Evolutionary conservation across 2,329 filamentous ascomycete genomes (phyloP).

Genomic region (Pezicula carpinea): DNA sequence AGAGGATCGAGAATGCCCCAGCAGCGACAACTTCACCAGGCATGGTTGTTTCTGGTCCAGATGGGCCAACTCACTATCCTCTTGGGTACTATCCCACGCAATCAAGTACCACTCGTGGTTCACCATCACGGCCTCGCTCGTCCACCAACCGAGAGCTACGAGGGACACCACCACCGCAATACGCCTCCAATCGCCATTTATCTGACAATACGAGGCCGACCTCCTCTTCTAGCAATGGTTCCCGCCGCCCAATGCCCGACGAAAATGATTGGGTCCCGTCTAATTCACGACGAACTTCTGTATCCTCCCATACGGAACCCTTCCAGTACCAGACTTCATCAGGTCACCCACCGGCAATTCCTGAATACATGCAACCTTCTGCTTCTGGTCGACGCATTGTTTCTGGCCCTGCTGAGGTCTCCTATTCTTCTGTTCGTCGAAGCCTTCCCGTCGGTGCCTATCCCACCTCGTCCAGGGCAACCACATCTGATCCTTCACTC

Average conservation of each 20-base stretch:
- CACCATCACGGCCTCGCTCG: constrained; percentile 29
- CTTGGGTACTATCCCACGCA: constrained; percentile 35
- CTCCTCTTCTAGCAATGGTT: constrained; percentile 34
- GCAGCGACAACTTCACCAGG: constrained; percentile 32
- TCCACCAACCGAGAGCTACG: constrained; percentile 15
- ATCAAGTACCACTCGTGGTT: constrained; percentile 27
- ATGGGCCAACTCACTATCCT: constrained; percentile 42
- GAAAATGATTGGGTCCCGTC: constrained; percentile 40
- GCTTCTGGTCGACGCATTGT: constrained; percentile 26
- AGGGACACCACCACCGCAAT: constrained; percentile 14
- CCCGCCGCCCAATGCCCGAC: constrained; percentile 37
- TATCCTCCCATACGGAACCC: constrained; percentile 28
- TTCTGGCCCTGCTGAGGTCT: constrained; percentile 29
- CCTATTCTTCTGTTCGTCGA: constrained; percentile 26
- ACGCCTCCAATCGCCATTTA: constrained; percentile 18
- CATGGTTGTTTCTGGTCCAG: constrained; percentile 41
- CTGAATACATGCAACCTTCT: constrained; percentile 28
- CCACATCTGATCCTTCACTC: constrained; percentile 18
- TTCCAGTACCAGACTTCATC: constrained; percentile 33
- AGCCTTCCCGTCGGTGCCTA: constrained; percentile 14
- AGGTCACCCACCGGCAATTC: constrained; percentile 21
- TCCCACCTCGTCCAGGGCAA: constrained; percentile 13
- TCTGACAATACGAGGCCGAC: constrained; percentile 26
- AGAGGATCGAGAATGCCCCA: constrained; percentile 25
- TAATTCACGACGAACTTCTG: constrained; percentile 29